These are phyloP conservation scores for Cyclotella choctawhatcheeana DNA, from an alignment of 108 stramenopile species.

Conservation along the genomic window DNA sequence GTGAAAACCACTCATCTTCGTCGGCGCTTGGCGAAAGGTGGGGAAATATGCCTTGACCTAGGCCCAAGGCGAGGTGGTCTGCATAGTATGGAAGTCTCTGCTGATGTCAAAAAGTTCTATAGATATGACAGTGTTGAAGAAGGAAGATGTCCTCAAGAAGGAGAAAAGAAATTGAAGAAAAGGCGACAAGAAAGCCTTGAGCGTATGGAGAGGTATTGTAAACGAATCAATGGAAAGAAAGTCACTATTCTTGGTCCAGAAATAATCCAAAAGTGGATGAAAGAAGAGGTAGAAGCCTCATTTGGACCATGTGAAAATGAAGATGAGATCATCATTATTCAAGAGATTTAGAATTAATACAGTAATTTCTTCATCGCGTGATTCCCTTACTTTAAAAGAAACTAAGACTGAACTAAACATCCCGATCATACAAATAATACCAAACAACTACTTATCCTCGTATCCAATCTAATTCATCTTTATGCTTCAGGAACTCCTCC, in stretches of 20 bases:
- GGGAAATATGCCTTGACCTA: not conserved
- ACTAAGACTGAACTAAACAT: not conserved
- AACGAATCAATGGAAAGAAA: not conserved
- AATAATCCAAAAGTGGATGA: not conserved
- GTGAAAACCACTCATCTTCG: not conserved
- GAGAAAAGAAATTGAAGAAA: not conserved
- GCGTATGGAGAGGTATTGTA: not conserved
- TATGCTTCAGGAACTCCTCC: conserved; percentile 78
- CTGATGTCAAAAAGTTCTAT: not conserved
- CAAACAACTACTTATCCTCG: conserved; percentile 10
- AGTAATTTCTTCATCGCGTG: no score
- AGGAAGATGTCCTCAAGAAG: not conserved
- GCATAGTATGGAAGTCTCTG: not conserved
- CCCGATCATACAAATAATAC: not conserved
- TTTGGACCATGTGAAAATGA: not conserved
- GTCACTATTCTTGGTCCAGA: not conserved
- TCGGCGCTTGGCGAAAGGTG: not conserved
- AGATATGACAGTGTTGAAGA: not conserved
- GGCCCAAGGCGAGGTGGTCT: not conserved
- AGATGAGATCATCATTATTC: not conserved
- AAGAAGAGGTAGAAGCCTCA: not conserved
- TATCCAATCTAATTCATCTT: conserved; percentile 79
- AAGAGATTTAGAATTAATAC: not conserved
- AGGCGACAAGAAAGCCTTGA: not conserved
- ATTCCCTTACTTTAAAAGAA: no score